A percentile compares a stretch with the other conserved stretches of the same genome.
Evolutionary conservation across 228 moss, liverwort and hornwort species (phyloP).

Genomic region (Sphagnum fallax): DNA sequence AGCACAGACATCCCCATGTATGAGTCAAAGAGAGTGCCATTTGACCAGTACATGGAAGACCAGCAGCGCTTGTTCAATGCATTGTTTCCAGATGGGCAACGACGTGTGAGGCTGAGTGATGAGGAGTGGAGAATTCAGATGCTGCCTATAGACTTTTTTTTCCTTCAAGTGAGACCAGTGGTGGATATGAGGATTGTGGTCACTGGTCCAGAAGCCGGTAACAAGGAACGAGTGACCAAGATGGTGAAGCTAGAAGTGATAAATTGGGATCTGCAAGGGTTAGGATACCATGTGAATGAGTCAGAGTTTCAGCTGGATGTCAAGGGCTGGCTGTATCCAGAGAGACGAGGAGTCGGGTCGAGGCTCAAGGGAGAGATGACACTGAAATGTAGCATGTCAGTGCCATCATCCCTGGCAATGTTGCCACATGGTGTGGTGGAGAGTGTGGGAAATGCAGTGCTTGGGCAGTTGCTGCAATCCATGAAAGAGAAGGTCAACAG

Average conservation of each 20-base stretch:
- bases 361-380: slow-evolving; percentile 35
- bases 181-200: slow-evolving; percentile 34
- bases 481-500: slow-evolving; percentile 30
- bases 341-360: slow-evolving; percentile 12
- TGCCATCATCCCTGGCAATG: slow-evolving; percentile 26
- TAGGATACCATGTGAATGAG: slow-evolving; percentile 24
- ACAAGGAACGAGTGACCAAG: slow-evolving; percentile 16
- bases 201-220: slow-evolving; percentile 8
- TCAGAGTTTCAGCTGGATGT: slow-evolving; percentile 28
- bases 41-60: slow-evolving; percentile 37
- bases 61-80: slow-evolving; percentile 31
- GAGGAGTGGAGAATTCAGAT: slow-evolving; percentile 46
- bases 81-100: slow-evolving; percentile 27
- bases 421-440: slow-evolving; percentile 32
- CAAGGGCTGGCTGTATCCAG: slow-evolving; percentile 23
- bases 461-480: slow-evolving; percentile 18
- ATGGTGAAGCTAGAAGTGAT: slow-evolving; percentile 33
- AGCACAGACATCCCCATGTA: neutral
- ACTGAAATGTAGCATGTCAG: slow-evolving; percentile 18
- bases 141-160: slow-evolving; percentile 31
- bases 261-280: slow-evolving; percentile 32
- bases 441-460: slow-evolving; percentile 24
- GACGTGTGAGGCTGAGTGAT: slow-evolving; percentile 32
- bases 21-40: slow-evolving; percentile 5
- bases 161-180: slow-evolving; percentile 26